These are phyloP conservation scores for Ligustrum vulgare DNA, from an alignment of 257 asterid genomes.

Conservation along the genomic window DNA sequence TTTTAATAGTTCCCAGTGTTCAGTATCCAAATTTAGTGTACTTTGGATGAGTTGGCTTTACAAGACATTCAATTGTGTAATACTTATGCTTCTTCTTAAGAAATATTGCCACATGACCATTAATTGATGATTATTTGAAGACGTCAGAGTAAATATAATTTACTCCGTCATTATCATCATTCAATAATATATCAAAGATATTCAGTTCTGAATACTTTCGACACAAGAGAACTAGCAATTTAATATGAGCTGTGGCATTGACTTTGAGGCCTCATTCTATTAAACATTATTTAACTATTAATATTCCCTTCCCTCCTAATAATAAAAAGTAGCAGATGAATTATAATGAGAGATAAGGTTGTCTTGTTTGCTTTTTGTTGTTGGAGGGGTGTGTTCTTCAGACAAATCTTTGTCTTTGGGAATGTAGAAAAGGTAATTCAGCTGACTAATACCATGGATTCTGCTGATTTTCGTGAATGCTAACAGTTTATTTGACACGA, in stretches of 20 bases:
- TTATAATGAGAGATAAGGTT: neutral
- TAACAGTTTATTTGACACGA: neutral
- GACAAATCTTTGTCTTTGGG: neutral
- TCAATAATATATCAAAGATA: neutral
- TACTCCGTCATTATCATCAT: neutral
- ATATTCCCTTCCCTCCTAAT: neutral
- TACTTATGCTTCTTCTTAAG: neutral
- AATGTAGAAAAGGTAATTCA: neutral
- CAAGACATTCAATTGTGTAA: neutral
- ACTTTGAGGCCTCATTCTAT: neutral
- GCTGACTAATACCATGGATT: neutral
- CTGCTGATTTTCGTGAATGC: neutral
- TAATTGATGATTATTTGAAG: neutral
- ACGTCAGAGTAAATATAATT: neutral
- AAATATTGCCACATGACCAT: neutral
- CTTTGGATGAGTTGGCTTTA: neutral
- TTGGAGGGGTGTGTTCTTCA: neutral
- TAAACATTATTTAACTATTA: neutral
- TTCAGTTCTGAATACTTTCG: neutral
- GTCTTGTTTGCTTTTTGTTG: neutral
- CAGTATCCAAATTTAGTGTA: constrained; percentile 5
- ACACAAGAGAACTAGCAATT: neutral
- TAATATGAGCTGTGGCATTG: neutral
- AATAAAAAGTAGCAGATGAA: neutral
- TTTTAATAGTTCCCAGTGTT: neutral